phyloP scores from a whole-genome alignment of 1,284 basidiomycete species.

The Puccinia polysora region DNA sequence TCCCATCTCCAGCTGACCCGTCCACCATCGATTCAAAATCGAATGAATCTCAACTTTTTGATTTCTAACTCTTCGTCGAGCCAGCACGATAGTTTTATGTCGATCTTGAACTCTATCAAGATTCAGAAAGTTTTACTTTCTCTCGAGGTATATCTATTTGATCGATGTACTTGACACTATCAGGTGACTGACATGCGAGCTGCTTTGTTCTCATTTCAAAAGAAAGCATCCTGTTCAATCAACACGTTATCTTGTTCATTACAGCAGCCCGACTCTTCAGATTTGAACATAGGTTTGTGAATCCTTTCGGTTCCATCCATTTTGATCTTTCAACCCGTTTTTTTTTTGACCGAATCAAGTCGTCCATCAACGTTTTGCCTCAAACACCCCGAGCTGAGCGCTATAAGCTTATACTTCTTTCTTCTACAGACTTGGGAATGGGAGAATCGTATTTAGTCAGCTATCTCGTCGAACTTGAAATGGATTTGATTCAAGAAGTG shows the following conservation, averaged over 20 bases:
- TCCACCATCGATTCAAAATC: too few relatives aligned
- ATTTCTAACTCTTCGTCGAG: neutral
- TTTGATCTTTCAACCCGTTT: neutral
- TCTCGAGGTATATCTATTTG: conserved; percentile 3
- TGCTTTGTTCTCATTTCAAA: neutral
- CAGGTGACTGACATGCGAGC: neutral
- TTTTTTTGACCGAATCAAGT: neutral
- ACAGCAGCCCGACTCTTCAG: neutral
- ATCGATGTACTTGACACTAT: neutral
- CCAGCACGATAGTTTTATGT: neutral
- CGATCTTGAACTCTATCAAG: conserved; percentile 7
- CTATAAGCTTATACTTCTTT: neutral
- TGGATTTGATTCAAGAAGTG: neutral
- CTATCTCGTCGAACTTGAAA: conserved; percentile 26
- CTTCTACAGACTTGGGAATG: neutral
- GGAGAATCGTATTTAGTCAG: conserved; percentile 14
- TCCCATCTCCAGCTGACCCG: too few relatives aligned
- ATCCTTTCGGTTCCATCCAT: neutral
- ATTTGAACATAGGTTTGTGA: conserved; percentile 14
- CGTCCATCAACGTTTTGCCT: too few relatives aligned
- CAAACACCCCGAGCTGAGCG: neutral
- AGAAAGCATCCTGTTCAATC: conserved; percentile 3
- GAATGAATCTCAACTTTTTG: conserved; percentile 6
- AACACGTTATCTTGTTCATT: conserved; percentile 4
- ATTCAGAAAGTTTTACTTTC: conserved; percentile 4